Conservation (phyloP, 2,329 filamentous ascomycete species). For the Aspergillus calidoustus region DNA sequence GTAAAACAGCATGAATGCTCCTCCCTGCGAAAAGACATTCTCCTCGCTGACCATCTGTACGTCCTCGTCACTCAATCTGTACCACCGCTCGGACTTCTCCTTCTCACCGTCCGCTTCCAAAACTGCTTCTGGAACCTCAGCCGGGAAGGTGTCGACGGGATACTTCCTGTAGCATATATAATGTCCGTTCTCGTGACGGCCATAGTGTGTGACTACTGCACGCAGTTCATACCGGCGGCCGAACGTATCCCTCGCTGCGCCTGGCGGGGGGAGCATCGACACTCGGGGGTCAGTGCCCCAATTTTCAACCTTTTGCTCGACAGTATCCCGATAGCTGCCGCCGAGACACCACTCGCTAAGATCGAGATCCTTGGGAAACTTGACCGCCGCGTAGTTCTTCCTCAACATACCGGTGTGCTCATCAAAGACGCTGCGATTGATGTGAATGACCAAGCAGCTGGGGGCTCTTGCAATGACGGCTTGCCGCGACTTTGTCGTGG, state of each 20-base stretch:
- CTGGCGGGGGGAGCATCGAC: constrained; percentile 73
- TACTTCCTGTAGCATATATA: constrained; percentile 89
- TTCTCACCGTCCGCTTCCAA: constrained; percentile 39
- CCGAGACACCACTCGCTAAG: constrained; percentile 85
- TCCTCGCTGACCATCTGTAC: constrained; percentile 76
- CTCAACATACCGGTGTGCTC: constrained; percentile 76
- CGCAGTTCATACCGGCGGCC: constrained; percentile 71
- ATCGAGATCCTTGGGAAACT: constrained; percentile 75
- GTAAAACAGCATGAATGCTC: constrained; percentile 98
- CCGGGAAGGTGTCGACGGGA: constrained; percentile 46
- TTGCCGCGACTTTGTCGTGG: constrained; percentile 86
- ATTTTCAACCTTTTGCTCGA: constrained; percentile 58
- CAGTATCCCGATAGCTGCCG: constrained; percentile 44
- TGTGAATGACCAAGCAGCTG: constrained; percentile 78
- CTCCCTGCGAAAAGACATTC: constrained; percentile 73
- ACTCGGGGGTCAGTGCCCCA: constrained; percentile 71
- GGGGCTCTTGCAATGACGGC: constrained; percentile 83
- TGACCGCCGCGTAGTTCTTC: constrained; percentile 82
- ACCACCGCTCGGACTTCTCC: constrained; percentile 69
- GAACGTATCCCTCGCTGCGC: constrained; percentile 56
- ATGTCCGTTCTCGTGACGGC: constrained; percentile 91
- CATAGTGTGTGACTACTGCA: constrained; percentile 86
- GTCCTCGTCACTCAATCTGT: constrained; percentile 86
- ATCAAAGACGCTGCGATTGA: constrained; percentile 91
- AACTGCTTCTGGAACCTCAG: constrained; percentile 36